These are phyloP conservation scores for Hypomyces rosellus DNA, from an alignment of 2,329 filamentous ascomycete genomes.

Conservation along the genomic window DNA sequence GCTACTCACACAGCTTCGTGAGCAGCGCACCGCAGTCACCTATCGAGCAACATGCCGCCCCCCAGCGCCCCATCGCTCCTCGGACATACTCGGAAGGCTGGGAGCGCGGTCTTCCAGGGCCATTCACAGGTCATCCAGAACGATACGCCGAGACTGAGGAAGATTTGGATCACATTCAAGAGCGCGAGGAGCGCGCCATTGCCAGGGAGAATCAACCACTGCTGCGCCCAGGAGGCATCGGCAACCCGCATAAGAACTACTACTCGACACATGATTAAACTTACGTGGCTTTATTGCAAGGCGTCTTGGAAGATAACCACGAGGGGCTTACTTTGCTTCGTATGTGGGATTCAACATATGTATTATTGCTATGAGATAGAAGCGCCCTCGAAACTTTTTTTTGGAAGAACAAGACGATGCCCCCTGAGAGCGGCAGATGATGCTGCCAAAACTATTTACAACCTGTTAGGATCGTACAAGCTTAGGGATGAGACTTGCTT, in stretches of 20 bases:
- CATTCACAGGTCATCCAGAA: conserved; percentile 47
- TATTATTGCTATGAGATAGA: no score
- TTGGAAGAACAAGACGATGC: no score
- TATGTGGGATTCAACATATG: no score
- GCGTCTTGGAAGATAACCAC: background rate
- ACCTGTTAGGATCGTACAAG: no score
- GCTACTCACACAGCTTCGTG: conserved; percentile 16
- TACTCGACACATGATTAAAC: conserved; percentile 20
- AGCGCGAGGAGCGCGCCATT: conserved; percentile 46
- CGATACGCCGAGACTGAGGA: conserved; percentile 46
- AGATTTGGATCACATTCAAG: conserved; percentile 43
- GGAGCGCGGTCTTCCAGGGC: conserved; percentile 45
- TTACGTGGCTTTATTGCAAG: conserved; percentile 12
- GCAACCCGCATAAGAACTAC: conserved; percentile 38
- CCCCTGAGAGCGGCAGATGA: no score
- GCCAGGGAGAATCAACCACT: conserved; percentile 45
- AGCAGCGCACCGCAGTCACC: conserved; percentile 24
- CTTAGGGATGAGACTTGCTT: no score
- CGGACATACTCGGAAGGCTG: conserved; percentile 45
- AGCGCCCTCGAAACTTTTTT: no score
- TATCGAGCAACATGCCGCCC: conserved; percentile 20
- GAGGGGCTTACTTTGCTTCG: no score
- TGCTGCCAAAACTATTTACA: no score
- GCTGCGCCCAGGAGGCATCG: conserved; percentile 44
- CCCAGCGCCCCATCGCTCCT: conserved; percentile 31